Base-by-base conservation (phyloP, 2,329 filamentous ascomycete species). In the Dactylonectria estremocensis region DNA sequence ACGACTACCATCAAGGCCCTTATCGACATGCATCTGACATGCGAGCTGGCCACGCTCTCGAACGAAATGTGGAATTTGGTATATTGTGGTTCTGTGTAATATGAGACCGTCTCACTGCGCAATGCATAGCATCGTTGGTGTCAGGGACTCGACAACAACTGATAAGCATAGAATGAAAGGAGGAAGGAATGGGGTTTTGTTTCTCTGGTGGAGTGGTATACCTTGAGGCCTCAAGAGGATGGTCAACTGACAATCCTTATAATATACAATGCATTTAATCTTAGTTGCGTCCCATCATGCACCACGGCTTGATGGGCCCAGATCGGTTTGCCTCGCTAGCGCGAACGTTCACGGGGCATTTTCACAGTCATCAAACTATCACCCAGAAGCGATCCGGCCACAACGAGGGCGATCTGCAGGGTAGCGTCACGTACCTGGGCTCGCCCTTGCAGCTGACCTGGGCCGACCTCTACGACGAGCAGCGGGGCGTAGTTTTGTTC, bases 301-400 rank as follows among this genome's bases (percentile, higher is more conserved):
- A 74, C 43, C 48, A 18, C 1, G 72, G 72, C 8, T 65, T 74
- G 3, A 74, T 52, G 0, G 70, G 72, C 1, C 70, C 66, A 1
- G 55, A 67, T 66, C 65, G 22, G 2, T 74, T 74, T 59, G 67
- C 70, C 3, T 70, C 69, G 8, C 61, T 74, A 3, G 72, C 72
- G 2, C 55, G 69, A n/a, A 74, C 70, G 0, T 74, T 74, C 11
- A 74, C 70, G 0, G 72, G 72, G 0, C 72, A 74, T 60, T 74
- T 74, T 14, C 72, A 74, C 14, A 69, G 65, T 16, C 67, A 71
- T 13, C 72, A 74, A 28, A 74, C 69, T 33, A 74, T 74, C 10
- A 8, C 16, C 3, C 61, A 74, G 20, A 8, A 68, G 53, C 56
- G 49, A 37, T 24, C 33, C 6, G 4, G n/a, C 2, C 37, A 18